phyloP scores from a whole-genome alignment of 768 basidiomycete genomes.

The Butyriboletus loyo region DNA sequence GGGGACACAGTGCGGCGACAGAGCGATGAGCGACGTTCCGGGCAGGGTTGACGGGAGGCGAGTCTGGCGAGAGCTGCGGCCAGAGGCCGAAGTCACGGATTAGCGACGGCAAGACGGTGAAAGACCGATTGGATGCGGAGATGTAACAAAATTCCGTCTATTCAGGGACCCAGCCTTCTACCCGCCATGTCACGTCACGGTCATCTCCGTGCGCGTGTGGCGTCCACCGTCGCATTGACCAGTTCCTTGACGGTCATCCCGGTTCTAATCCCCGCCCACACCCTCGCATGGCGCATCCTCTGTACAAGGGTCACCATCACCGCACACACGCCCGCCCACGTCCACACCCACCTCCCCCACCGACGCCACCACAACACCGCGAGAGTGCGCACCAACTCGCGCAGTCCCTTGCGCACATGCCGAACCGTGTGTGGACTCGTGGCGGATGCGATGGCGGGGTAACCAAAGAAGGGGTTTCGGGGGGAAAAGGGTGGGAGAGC shows the following conservation, averaged over 20 bases:
- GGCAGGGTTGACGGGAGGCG: no score
- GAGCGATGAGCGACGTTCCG: no score
- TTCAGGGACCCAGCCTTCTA: no score
- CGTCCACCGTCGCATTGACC: background rate
- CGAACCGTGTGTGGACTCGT: slow-evolving; percentile 41
- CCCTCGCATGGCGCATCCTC: background rate
- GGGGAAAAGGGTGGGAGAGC: slow-evolving; percentile 52
- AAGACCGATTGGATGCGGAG: background rate
- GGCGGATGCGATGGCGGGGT: slow-evolving; percentile 45
- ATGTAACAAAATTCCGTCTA: no score
- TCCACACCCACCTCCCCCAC: slow-evolving; percentile 45
- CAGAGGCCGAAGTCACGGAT: background rate
- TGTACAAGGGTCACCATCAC: slow-evolving; percentile 30
- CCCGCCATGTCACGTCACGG: background rate
- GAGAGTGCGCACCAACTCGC: slow-evolving; percentile 65
- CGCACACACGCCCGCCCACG: slow-evolving; percentile 29
- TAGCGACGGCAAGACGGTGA: background rate
- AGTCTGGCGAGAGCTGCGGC: no score
- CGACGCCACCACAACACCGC: slow-evolving; percentile 61
- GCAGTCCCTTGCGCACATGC: slow-evolving; percentile 64
- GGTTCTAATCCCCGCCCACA: background rate
- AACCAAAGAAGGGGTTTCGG: slow-evolving; percentile 75
- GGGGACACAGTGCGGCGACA: no score
- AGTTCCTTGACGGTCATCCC: background rate
- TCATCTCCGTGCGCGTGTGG: background rate